Evolutionary conservation across 2,329 filamentous ascomycete species (phyloP).

Genomic region (Penicillium olsonii): DNA sequence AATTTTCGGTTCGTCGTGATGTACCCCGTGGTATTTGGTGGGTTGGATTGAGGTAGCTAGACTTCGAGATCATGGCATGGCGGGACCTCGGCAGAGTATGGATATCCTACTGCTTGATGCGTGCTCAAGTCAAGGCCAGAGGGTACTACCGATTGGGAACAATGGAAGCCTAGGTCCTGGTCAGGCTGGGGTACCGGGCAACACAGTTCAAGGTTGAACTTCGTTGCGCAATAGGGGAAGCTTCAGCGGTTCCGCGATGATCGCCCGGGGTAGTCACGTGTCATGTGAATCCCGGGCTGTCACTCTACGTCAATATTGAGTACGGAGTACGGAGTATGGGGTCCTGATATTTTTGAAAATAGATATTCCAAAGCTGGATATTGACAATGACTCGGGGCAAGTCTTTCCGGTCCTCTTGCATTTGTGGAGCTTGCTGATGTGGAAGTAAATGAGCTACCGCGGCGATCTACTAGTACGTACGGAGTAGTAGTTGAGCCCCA

Average conservation of each 20-base stretch:
- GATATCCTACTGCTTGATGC: slow-evolving; percentile 9
- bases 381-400: no score
- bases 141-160: background rate
- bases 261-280: slow-evolving; percentile 20
- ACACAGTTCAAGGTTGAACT: slow-evolving; percentile 26
- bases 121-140: background rate
- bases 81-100: slow-evolving; percentile 19
- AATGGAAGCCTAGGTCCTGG: slow-evolving; percentile 1
- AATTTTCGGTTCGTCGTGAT: background rate
- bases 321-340: no score
- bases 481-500: background rate
- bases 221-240: slow-evolving; percentile 21
- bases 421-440: no score
- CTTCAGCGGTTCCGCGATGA: slow-evolving; percentile 16
- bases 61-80: slow-evolving; percentile 16
- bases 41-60: slow-evolving; percentile 6
- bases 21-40: background rate
- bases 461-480: background rate
- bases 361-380: no score
- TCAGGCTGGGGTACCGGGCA: background rate
- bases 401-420: no score
- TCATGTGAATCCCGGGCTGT: background rate
- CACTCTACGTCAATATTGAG: no score
- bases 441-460: no score
- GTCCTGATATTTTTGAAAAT: no score